Evolutionary conservation across 2,329 filamentous ascomycete species (phyloP).

Genomic region (Penicillium corylophilum): DNA sequence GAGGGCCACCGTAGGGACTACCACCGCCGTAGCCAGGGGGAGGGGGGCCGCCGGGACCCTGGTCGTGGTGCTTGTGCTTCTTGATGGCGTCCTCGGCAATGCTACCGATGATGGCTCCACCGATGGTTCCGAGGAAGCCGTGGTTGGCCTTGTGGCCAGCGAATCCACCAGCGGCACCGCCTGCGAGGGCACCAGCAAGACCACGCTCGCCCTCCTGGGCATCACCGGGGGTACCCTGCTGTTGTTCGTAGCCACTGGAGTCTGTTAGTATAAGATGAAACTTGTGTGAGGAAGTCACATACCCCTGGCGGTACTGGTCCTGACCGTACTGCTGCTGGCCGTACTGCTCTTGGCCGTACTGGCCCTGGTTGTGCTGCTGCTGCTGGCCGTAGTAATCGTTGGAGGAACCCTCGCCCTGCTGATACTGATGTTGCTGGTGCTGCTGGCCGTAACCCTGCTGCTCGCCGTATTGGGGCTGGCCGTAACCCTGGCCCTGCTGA

Average conservation of each 20-base stretch:
- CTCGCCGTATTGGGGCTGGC: conserved; percentile 17
- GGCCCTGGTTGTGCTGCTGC: conserved; percentile 16
- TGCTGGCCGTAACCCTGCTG: conserved; percentile 22
- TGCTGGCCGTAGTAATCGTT: conserved; percentile 17
- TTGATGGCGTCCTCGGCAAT: conserved; percentile 47
- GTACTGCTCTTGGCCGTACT: conserved; percentile 22
- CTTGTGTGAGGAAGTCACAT: conserved; percentile 16
- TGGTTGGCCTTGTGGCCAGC: conserved; percentile 50
- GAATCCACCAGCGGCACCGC: conserved; percentile 48
- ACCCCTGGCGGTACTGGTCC: conserved; percentile 29
- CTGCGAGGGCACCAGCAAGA: conserved; percentile 47
- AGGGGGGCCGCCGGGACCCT: conserved; percentile 23
- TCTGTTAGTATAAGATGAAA: conserved; percentile 11
- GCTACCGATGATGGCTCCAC: conserved; percentile 48
- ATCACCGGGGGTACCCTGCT: conserved; percentile 34
- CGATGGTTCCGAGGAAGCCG: conserved; percentile 49
- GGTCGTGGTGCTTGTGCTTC: conserved; percentile 43
- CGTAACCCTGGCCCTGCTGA: conserved; percentile 18
- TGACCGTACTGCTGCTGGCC: conserved; percentile 26
- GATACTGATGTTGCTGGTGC: conserved; percentile 21
- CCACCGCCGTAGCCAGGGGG: conserved; percentile 6
- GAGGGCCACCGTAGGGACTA: conserved; percentile 26
- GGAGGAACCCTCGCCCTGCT: conserved; percentile 24
- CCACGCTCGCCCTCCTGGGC: conserved; percentile 49
- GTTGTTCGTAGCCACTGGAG: conserved; percentile 25